phyloP scores from a whole-genome alignment of 306 rosid genomes.

The Coriaria nepalensis region DNA sequence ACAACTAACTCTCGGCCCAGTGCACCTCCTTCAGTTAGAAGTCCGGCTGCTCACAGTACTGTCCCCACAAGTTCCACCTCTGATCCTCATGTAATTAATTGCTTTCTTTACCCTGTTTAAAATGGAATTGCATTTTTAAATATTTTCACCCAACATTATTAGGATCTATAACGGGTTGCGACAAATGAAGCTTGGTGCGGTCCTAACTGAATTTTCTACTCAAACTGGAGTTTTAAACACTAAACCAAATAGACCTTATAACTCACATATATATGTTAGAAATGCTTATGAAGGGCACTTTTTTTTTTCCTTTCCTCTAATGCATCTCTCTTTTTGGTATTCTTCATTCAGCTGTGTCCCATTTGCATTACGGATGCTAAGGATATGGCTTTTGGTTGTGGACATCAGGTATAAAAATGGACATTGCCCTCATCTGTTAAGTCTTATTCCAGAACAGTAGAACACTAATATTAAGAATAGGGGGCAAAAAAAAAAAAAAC shows the following conservation, averaged over 20 bases:
- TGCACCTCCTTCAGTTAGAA: slow-evolving; percentile 37
- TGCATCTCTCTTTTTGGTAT: too few relatives aligned
- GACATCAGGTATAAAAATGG: slow-evolving; percentile 59
- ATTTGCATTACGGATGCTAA: slow-evolving; percentile 55
- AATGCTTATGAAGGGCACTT: too few relatives aligned
- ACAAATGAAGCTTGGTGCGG: too few relatives aligned
- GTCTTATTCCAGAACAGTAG: background rate
- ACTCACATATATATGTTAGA: too few relatives aligned
- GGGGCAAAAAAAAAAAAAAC: background rate
- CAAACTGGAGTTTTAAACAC: too few relatives aligned
- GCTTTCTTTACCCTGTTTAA: slow-evolving; percentile 7
- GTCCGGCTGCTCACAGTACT: slow-evolving; percentile 13
- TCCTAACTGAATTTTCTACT: too few relatives aligned
- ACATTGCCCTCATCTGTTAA: background rate
- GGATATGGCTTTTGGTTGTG: slow-evolving; percentile 92
- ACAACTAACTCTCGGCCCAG: slow-evolving; percentile 36
- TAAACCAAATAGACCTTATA: too few relatives aligned
- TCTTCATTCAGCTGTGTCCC: slow-evolving; percentile 47
- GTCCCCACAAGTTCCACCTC: slow-evolving; percentile 40
- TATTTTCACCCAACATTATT: too few relatives aligned
- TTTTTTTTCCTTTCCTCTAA: too few relatives aligned
- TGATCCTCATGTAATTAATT: slow-evolving; percentile 43
- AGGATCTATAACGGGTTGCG: too few relatives aligned
- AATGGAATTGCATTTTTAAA: too few relatives aligned
- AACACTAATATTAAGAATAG: too few relatives aligned